Conservation (phyloP, 1,139 yeast species). For the Hansenula sp. region DNA sequence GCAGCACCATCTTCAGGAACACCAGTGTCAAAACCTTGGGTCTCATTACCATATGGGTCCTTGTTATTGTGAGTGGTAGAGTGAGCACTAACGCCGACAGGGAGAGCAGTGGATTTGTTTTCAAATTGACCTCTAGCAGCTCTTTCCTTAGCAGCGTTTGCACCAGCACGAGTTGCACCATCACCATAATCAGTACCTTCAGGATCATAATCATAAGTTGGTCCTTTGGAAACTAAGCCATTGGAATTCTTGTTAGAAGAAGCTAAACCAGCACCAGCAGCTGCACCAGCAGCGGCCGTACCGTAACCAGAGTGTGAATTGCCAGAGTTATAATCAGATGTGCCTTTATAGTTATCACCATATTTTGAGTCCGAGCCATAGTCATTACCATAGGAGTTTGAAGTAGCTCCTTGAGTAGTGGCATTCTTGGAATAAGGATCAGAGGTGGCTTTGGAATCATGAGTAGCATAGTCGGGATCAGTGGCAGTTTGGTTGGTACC, state of each 20-base stretch:
- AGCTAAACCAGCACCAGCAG: background rate
- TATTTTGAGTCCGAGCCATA: background rate
- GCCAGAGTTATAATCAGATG: background rate
- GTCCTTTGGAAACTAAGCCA: background rate
- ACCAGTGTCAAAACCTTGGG: constrained; percentile 13
- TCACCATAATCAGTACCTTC: constrained; percentile 11
- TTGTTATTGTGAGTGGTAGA: constrained; percentile 4
- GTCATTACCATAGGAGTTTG: background rate
- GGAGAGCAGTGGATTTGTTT: constrained; percentile 19
- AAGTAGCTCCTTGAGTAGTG: background rate
- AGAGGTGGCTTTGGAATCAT: background rate
- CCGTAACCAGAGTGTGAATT: background rate
- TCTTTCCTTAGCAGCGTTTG: constrained; percentile 7
- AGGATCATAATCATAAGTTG: constrained; percentile 2
- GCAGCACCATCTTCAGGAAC: constrained; percentile 16
- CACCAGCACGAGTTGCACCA: constrained; percentile 17
- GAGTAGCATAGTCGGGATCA: background rate
- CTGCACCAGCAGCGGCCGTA: background rate
- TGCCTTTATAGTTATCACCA: background rate
- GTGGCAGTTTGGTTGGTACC: background rate
- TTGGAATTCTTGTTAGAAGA: background rate
- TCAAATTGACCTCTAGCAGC: constrained; percentile 9
- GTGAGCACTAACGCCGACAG: too few relatives aligned
- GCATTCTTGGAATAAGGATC: background rate
- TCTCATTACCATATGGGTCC: constrained; percentile 14